Evolutionary conservation across 805 yeast species (phyloP).

Genomic region (Candida maris): DNA sequence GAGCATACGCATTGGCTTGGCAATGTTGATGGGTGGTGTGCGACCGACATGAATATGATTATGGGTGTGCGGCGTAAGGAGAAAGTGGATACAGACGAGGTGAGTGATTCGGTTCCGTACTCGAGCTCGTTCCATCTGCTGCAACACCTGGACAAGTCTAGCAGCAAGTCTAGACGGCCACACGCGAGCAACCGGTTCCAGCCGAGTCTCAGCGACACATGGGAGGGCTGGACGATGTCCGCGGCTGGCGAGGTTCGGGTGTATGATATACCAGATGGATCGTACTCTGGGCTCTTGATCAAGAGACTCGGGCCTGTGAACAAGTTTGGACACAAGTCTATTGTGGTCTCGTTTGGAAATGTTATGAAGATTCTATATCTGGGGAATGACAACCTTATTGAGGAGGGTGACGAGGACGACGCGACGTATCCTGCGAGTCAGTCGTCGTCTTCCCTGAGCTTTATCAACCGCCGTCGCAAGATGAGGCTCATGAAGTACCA

Average conservation of each 20-base stretch:
- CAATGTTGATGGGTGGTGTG: constrained; percentile 72
- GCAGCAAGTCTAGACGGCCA: constrained; percentile 3
- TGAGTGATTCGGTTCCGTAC: constrained; percentile 8
- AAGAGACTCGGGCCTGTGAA: constrained; percentile 58
- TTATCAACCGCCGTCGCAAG: constrained; percentile 35
- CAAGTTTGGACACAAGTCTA: constrained; percentile 74
- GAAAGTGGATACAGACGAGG: constrained; percentile 24
- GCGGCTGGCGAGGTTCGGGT: constrained; percentile 59
- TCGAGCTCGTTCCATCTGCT: constrained; percentile 15
- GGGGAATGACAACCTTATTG: constrained; percentile 71
- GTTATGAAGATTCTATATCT: constrained; percentile 66
- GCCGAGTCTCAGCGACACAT: constrained; percentile 40
- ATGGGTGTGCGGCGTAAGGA: constrained; percentile 59
- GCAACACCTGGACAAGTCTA: constrained; percentile 8
- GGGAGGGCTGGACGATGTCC: constrained; percentile 83
- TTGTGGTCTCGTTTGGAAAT: constrained; percentile 73
- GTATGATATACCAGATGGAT: constrained; percentile 54
- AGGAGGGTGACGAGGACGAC: constrained; percentile 49
- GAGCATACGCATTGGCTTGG: constrained; percentile 68
- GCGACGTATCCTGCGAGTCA: constrained; percentile 31
- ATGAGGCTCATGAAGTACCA: constrained; percentile 33
- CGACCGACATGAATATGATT: constrained; percentile 71
- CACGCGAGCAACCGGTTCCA: constrained; percentile 15
- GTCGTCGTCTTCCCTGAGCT: constrained; percentile 28
- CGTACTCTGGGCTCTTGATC: constrained; percentile 44